These are phyloP conservation scores for Talaromyces ruber DNA, from an alignment of 495 filamentous ascomycete species.

Conservation along the genomic window DNA sequence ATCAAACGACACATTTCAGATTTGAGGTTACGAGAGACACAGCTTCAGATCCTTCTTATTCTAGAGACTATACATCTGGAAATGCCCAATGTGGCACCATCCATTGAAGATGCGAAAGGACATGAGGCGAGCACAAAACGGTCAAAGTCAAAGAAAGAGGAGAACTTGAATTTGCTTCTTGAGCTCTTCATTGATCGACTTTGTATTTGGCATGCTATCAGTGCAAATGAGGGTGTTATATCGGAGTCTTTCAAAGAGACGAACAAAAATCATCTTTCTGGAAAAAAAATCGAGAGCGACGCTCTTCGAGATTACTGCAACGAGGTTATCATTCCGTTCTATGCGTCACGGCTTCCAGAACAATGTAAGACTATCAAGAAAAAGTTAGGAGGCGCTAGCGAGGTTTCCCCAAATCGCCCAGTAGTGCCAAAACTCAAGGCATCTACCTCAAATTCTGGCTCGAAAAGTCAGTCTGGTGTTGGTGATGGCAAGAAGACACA, in stretches of 20 bases:
- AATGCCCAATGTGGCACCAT: constrained; percentile 20
- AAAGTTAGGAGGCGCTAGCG: constrained; percentile 73
- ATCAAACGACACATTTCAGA: constrained; percentile 51
- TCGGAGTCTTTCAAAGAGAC: constrained; percentile 24
- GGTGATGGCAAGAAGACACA: constrained; percentile 36
- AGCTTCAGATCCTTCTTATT: constrained; percentile 84
- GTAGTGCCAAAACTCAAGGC: neutral
- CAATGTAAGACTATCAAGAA: constrained; percentile 70
- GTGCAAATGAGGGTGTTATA: constrained; percentile 37
- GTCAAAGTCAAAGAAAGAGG: constrained; percentile 41
- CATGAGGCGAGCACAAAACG: constrained; percentile 27
- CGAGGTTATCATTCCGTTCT: constrained; percentile 92
- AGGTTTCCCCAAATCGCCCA: constrained; percentile 52
- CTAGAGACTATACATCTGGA: constrained; percentile 81
- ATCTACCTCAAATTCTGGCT: constrained; percentile 1
- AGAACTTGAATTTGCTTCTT: constrained; percentile 55
- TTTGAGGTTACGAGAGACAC: constrained; percentile 68
- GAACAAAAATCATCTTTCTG: constrained; percentile 21
- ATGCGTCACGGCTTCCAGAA: constrained; percentile 72
- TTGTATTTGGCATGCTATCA: constrained; percentile 91
- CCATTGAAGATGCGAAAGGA: constrained; percentile 19
- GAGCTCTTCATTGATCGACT: constrained; percentile 84
- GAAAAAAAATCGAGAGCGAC: constrained; percentile 43
- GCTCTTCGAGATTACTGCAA: constrained; percentile 73
- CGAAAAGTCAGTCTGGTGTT: constrained; percentile 44